Percentiles rank a stretch among this genome's conserved stretches.
Evolutionary conservation across 2,329 filamentous ascomycete species (phyloP).

Genomic region (Pseudocercospora ulei): DNA sequence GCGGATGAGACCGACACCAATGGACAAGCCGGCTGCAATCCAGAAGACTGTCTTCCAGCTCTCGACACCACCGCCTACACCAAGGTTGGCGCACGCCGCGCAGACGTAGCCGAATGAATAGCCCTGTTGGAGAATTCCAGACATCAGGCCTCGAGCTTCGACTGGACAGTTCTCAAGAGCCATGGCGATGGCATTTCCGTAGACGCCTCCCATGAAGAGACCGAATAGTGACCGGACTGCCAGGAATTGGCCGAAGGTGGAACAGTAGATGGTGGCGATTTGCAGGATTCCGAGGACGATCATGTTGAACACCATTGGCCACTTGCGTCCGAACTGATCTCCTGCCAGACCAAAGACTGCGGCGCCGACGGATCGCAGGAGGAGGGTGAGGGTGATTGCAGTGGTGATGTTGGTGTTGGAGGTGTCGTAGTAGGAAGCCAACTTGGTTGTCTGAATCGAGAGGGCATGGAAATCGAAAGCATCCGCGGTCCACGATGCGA

Average conservation of each 20-base stretch:
- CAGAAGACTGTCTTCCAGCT: constrained; percentile 59
- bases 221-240: constrained; percentile 52
- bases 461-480: constrained; percentile 77
- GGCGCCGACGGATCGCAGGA: constrained; percentile 65
- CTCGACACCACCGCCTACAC: constrained; percentile 54
- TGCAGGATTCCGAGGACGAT: constrained; percentile 60
- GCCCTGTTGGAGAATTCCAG: constrained; percentile 71
- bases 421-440: constrained; percentile 50
- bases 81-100: constrained; percentile 64
- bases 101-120: constrained; percentile 60
- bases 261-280: constrained; percentile 66
- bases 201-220: constrained; percentile 55
- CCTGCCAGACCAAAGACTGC: constrained; percentile 66
- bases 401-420: constrained; percentile 62
- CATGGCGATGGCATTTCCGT: constrained; percentile 53
- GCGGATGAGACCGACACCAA: constrained; percentile 58
- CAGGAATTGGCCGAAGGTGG: constrained; percentile 60
- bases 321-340: constrained; percentile 57
- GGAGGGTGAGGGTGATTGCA: constrained; percentile 64
- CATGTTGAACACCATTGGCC: constrained; percentile 65
- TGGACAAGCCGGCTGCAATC: constrained; percentile 58
- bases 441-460: constrained; percentile 65
- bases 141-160: constrained; percentile 68
- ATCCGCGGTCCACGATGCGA: constrained; percentile 68
- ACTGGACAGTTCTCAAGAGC: constrained; percentile 58